Evolutionary conservation across 352 stramenopile species (phyloP).

Genomic region (Phytophthora ramorum): DNA sequence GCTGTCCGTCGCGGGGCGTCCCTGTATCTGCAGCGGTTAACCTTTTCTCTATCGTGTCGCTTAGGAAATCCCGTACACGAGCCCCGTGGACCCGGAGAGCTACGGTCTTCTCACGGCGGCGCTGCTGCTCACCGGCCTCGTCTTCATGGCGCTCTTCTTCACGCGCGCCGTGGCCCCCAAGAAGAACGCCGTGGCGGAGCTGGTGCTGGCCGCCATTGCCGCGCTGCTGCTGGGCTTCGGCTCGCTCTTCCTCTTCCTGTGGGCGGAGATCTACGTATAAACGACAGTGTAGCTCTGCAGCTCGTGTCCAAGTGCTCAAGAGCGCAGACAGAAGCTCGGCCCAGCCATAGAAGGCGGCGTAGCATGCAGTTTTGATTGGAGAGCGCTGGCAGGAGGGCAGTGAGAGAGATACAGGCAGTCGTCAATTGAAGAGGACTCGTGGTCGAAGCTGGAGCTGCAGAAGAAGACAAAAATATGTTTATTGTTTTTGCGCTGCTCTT

Average conservation of each 20-base stretch:
- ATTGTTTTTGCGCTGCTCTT: conserved; percentile 40
- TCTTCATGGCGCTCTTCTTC: conserved; percentile 87
- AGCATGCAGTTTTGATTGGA: conserved; percentile 24
- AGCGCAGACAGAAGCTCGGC: conserved; percentile 7
- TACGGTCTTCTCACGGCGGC: conserved; percentile 72
- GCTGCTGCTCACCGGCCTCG: conserved; percentile 73
- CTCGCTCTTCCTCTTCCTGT: conserved; percentile 89
- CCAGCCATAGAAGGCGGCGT: conserved; percentile 25
- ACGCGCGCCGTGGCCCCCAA: conserved; percentile 73
- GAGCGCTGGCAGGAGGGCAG: not conserved
- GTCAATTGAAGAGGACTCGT: conserved; percentile 11
- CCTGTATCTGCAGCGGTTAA: not conserved
- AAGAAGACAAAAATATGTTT: conserved; percentile 43
- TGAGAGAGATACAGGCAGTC: not conserved
- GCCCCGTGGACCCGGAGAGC: conserved; percentile 70
- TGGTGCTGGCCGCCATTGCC: conserved; percentile 69
- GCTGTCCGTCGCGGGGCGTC: not conserved
- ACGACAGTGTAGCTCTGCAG: not conserved
- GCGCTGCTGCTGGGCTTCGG: conserved; percentile 82
- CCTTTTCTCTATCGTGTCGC: not conserved
- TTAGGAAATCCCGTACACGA: conserved; percentile 86
- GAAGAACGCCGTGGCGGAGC: conserved; percentile 82
- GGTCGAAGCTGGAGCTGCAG: conserved; percentile 4
- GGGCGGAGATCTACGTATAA: conserved; percentile 91
- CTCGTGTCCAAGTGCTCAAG: too few species aligned